Percentiles rank a stretch among this genome's conserved stretches.
These are phyloP conservation scores for Alternaria alternata DNA, from an alignment of 2,329 filamentous ascomycete genomes.

Conservation along the genomic window DNA sequence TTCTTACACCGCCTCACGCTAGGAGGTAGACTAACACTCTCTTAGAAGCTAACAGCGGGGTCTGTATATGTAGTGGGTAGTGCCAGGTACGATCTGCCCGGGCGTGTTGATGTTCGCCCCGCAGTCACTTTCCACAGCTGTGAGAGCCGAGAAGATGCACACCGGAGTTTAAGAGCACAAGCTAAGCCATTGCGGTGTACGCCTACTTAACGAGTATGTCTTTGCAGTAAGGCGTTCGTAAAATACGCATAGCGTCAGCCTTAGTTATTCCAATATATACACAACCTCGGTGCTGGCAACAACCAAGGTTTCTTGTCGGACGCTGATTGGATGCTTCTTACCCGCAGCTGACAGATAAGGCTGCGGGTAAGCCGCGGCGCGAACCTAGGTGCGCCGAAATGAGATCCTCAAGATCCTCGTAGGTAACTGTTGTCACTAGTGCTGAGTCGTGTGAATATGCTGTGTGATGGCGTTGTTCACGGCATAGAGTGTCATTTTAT, in stretches of 20 bases:
- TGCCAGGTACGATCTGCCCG: slow-evolving; percentile 11
- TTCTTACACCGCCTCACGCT: slow-evolving; percentile 16
- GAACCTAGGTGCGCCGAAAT: slow-evolving; percentile 10
- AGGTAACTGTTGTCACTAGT: not conserved
- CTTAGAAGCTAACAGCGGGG: slow-evolving; percentile 5
- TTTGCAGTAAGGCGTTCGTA: not conserved
- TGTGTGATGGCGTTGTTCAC: not conserved
- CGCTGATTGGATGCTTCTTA: slow-evolving; percentile 14
- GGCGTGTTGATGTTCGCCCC: not conserved
- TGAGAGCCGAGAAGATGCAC: not conserved
- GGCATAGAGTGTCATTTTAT: not conserved
- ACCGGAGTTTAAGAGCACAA: not conserved
- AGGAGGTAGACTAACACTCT: not conserved
- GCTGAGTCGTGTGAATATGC: slow-evolving; percentile 2
- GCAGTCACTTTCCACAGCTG: not conserved
- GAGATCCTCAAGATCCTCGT: not conserved
- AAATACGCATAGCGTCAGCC: not conserved
- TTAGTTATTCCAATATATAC: not conserved
- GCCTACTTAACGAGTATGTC: not conserved
- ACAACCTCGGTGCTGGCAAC: not conserved
- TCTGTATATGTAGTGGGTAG: not conserved
- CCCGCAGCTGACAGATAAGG: slow-evolving; percentile 8
- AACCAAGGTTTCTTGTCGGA: not conserved
- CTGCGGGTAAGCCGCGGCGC: slow-evolving; percentile 22
- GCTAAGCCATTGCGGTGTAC: not conserved